Evolutionary conservation across 75 land plant genomes (phyloP).

Genomic region (Cryptomeria japonica): DNA sequence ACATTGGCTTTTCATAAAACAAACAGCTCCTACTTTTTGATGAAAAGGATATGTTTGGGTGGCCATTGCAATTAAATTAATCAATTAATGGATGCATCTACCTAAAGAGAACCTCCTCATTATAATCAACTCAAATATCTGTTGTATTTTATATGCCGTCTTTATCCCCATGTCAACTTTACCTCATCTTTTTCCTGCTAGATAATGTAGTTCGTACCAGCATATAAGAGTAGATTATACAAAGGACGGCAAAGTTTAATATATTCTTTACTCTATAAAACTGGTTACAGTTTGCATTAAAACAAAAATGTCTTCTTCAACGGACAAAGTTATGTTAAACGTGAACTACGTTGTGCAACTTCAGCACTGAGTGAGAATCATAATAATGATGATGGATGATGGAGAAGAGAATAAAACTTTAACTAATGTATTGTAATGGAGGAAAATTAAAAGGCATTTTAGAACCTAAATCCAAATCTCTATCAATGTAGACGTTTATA

Average conservation of each 20-base stretch:
- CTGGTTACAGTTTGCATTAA: not conserved
- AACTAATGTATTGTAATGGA: not conserved
- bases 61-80: not conserved
- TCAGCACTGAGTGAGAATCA: too few species aligned
- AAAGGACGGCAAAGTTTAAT: not conserved
- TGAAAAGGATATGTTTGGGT: too few species aligned
- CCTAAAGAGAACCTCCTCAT: not conserved
- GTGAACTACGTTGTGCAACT: not conserved
- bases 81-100: too few species aligned
- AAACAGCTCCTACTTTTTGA: not conserved
- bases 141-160: not conserved
- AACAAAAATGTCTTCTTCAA: not conserved
- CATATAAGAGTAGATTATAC: too few species aligned
- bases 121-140: not conserved
- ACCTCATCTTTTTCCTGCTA: too few species aligned
- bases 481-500: too few species aligned
- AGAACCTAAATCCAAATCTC: too few species aligned
- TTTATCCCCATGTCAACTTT: not conserved
- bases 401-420: not conserved
- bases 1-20: not conserved
- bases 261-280: too few species aligned
- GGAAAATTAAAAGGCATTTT: too few species aligned
- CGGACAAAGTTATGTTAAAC: not conserved
- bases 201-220: too few species aligned
- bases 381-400: too few species aligned